These are phyloP conservation scores for Delonix regia DNA, from an alignment of 306 rosid species.

Conservation along the genomic window DNA sequence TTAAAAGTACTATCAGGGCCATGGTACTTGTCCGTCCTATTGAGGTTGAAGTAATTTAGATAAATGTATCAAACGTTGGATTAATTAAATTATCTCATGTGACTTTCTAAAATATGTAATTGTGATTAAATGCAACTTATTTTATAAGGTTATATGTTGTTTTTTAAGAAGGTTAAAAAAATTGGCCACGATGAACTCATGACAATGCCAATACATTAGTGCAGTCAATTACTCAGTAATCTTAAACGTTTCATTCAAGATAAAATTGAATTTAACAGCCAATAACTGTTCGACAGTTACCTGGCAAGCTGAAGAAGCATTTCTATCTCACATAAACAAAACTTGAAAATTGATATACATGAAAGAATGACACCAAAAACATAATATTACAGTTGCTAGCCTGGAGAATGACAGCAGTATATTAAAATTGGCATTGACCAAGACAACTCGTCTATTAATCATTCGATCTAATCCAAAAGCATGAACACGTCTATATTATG, in stretches of 20 bases:
- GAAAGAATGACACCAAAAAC: constrained; percentile 25
- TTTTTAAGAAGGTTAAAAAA: not conserved
- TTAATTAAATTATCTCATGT: too few species aligned
- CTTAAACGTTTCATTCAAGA: not conserved
- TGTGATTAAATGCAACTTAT: not conserved
- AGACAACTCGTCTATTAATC: constrained; percentile 28
- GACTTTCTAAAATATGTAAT: too few species aligned
- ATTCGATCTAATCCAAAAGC: constrained; percentile 11
- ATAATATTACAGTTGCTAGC: constrained; percentile 23
- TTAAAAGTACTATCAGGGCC: too few species aligned
- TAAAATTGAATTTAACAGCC: not conserved
- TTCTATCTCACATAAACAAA: constrained; percentile 15
- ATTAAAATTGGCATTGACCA: constrained; percentile 25
- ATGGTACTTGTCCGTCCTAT: too few species aligned
- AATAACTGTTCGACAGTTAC: not conserved
- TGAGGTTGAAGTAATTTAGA: too few species aligned
- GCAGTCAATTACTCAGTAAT: not conserved
- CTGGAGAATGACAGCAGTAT: constrained; percentile 17
- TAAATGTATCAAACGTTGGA: too few species aligned
- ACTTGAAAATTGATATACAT: constrained; percentile 17
- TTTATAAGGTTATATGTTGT: not conserved
- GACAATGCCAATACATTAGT: not conserved
- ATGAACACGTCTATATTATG: constrained; percentile 36
- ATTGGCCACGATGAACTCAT: not conserved
- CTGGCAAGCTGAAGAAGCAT: constrained; percentile 9